Conservation (phyloP, 2,329 filamentous ascomycete species). For the Alternaria panax region DNA sequence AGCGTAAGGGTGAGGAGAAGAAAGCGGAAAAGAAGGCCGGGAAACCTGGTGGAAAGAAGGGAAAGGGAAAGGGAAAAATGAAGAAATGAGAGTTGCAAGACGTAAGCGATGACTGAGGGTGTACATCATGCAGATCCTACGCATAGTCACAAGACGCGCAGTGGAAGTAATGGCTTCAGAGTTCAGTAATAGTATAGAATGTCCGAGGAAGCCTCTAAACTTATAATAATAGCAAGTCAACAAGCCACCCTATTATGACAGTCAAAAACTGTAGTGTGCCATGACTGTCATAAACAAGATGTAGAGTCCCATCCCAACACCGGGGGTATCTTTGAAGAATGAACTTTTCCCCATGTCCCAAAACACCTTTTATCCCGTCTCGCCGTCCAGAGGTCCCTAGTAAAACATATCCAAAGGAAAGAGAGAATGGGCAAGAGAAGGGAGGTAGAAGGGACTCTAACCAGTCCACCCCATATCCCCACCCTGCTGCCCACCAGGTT, state of each 20-base stretch:
- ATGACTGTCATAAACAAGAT: not conserved
- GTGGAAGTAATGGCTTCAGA: not conserved
- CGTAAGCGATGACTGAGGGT: not conserved
- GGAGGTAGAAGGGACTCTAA: not conserved
- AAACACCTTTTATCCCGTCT: not conserved
- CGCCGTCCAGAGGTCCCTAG: not conserved
- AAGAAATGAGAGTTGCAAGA: not conserved
- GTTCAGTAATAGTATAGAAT: not conserved
- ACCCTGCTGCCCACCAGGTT: slow-evolving; percentile 32
- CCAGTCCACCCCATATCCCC: slow-evolving; percentile 41
- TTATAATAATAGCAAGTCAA: not conserved
- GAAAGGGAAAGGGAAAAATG: not conserved
- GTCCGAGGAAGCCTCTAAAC: not conserved
- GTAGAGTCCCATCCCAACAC: slow-evolving; percentile 2
- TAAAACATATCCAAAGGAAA: not conserved
- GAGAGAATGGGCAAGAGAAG: not conserved
- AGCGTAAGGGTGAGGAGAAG: not conserved
- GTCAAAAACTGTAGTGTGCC: not conserved
- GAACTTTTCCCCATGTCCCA: slow-evolving; percentile 1
- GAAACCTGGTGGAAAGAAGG: not conserved
- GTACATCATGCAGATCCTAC: not conserved
- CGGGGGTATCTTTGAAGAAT: slow-evolving; percentile 9
- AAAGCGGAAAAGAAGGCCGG: not conserved
- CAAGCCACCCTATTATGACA: not conserved
- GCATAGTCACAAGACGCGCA: too few relatives aligned